A percentile compares a stretch with the other conserved stretches of the same genome.
Conservation (phyloP, 2,329 filamentous ascomycete species). For the Lachnellula willkommii region DNA sequence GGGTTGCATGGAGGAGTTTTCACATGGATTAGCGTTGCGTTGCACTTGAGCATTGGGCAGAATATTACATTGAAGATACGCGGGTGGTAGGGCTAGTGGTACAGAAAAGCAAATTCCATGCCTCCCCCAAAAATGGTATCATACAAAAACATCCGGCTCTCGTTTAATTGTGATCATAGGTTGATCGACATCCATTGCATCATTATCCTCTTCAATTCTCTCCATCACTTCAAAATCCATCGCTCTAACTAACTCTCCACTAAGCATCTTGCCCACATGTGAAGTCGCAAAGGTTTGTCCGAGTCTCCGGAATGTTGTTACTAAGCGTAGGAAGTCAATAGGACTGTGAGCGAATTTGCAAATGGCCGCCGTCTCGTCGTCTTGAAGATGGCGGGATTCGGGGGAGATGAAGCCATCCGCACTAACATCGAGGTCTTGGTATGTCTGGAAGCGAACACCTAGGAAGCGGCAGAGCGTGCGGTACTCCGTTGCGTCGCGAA, state of each 20-base stretch:
- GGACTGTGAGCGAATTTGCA: conserved; percentile 36
- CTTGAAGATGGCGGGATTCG: conserved; percentile 5
- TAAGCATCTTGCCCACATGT: conserved; percentile 40
- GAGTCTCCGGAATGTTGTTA: conserved; percentile 34
- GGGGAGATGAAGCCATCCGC: conserved; percentile 33
- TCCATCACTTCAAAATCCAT: conserved; percentile 1
- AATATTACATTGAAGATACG: no score
- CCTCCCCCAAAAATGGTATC: background rate
- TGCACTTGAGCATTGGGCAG: no score
- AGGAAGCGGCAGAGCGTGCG: conserved; percentile 45
- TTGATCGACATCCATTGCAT: conserved; percentile 11
- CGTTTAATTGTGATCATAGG: conserved; percentile 1
- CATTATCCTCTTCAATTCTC: conserved; percentile 2
- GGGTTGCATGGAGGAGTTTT: no score
- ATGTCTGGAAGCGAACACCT: conserved; percentile 38
- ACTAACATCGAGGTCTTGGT: conserved; percentile 16
- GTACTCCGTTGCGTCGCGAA: conserved; percentile 52
- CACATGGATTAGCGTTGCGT: no score
- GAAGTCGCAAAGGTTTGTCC: conserved; percentile 38
- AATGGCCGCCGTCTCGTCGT: background rate
- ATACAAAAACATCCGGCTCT: background rate
- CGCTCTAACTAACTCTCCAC: conserved; percentile 31
- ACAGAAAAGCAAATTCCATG: background rate
- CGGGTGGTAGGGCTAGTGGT: no score
- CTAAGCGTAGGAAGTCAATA: conserved; percentile 36